A percentile compares a stretch with the other conserved stretches of the same genome.
Evolutionary conservation across 2,329 filamentous ascomycete genomes (phyloP).

Genomic region (Beauveria medogensis): DNA sequence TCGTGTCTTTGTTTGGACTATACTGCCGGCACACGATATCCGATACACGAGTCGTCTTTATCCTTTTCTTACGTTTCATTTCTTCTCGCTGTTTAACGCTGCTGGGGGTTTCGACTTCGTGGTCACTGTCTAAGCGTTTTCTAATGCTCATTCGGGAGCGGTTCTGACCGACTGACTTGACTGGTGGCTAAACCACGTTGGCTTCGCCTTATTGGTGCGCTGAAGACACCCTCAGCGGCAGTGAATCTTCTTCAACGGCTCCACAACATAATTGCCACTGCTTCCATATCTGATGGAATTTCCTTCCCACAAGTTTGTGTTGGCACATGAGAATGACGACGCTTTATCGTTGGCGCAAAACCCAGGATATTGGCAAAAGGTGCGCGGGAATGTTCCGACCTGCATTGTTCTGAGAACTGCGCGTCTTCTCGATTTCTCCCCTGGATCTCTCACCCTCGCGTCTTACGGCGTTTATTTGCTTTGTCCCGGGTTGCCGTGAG

Average conservation of each 20-base stretch:
- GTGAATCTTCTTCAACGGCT: not conserved
- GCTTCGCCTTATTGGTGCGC: not conserved
- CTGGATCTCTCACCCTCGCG: not conserved
- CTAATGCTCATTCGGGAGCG: not conserved
- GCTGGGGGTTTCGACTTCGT: not conserved
- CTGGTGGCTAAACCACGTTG: not conserved
- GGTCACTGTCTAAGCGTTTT: not conserved
- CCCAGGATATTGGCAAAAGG: not conserved
- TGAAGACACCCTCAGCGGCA: not conserved
- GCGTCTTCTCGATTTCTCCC: not conserved
- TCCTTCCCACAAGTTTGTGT: not conserved
- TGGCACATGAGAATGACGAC: not conserved
- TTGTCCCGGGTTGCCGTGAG: not conserved
- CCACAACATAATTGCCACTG: not conserved
- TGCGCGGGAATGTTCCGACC: not conserved
- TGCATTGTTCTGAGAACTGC: not conserved
- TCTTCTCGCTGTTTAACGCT: not conserved
- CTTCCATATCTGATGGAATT: not conserved
- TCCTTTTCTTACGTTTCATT: not conserved
- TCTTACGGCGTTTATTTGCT: not conserved
- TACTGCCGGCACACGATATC: constrained; percentile 15
- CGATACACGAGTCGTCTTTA: constrained; percentile 23
- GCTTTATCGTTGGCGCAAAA: not conserved
- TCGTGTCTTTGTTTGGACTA: not conserved
- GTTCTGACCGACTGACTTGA: not conserved